These are phyloP conservation scores for Neurospora intermedia DNA, from an alignment of 495 filamentous ascomycete genomes.

Conservation along the genomic window DNA sequence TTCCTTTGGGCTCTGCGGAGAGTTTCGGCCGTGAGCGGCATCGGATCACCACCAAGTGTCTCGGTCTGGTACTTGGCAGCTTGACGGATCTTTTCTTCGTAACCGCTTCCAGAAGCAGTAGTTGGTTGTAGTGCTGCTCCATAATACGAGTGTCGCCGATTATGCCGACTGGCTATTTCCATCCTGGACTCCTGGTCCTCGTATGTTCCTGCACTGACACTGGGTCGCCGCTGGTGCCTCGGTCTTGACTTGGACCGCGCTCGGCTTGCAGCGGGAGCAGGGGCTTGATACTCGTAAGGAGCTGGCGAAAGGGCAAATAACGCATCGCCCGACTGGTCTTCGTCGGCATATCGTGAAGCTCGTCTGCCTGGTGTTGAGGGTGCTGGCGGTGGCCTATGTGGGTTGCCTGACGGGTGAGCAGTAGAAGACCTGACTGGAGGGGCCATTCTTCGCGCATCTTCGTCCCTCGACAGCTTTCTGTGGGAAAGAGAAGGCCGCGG, in stretches of 20 bases:
- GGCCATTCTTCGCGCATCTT: conserved; percentile 32
- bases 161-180: conserved; percentile 16
- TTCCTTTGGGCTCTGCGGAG: conserved; percentile 34
- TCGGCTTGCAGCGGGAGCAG: conserved; percentile 4
- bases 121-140: conserved; percentile 6
- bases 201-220: conserved; percentile 13
- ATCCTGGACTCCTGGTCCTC: conserved; percentile 16
- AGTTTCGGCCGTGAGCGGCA: conserved; percentile 39
- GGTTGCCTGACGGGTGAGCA: conserved; percentile 24
- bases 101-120: conserved; percentile 23
- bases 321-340: conserved; percentile 20
- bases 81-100: conserved; percentile 38
- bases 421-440: conserved; percentile 30
- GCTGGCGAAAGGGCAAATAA: conserved; percentile 25
- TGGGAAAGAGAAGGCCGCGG: conserved; percentile 27
- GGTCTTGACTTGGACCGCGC: conserved; percentile 3
- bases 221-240: conserved; percentile 8
- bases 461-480: conserved; percentile 25
- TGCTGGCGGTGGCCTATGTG: conserved; percentile 25
- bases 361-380: conserved; percentile 21
- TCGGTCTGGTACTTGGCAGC: conserved; percentile 42
- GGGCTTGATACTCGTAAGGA: conserved; percentile 11
- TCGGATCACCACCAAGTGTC: conserved; percentile 28
- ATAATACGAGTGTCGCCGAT: conserved; percentile 25
- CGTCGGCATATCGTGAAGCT: conserved; percentile 24